Base-by-base conservation (phyloP, 768 basidiomycete species). In the Macrolepiota dolichaula region DNA sequence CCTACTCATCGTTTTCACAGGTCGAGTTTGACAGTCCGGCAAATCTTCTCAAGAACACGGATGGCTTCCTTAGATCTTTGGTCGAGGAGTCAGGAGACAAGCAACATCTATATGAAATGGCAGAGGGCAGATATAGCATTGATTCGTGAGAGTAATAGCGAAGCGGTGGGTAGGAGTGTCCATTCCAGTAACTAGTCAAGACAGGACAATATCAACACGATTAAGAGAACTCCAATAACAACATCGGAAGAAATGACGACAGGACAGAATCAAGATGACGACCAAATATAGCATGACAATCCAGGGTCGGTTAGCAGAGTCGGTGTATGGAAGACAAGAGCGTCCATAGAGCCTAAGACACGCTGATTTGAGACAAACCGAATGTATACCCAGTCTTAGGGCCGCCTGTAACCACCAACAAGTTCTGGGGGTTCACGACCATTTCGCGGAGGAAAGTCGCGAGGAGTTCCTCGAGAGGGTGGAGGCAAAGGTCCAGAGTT, bases 41-140 rank as follows among this genome's bases (percentile, higher is more conserved):
- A 35, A 69, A 75, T 36, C 73, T 91, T 46, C 77, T 89, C n/a
- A 72, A 73, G 59, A 82, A 84, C 29, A 70, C 81, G 52, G 70
- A 75, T 19, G 82, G 86, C 4, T 75, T 74, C 69, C 70, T 87
- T 25, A 77, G 79, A 51, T 75, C 81, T 0, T 73, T 88, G 19
- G 85, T 88, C 0, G 81, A 87, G 47, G 81, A 85, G 64, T 85
- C 82, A 38, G 81, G 78, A 12, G 85, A 87, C 64, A 82, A 71
- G 63, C 77, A 81, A 51, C 66, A 66, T 32, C 64, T 87, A 44
- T 79, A 81, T 56, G 75, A 70, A 29, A 82, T 84, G 81, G 74
- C 76, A 25, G 65, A 66, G 25, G 61, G 64, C 51, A 64, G 67
- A 46, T 51, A 59, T 55, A 42, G 44, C 29, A 49, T 44, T 58